Evolutionary conservation across 2,329 filamentous ascomycete genomes (phyloP).

Genomic region (Hortaea werneckii): DNA sequence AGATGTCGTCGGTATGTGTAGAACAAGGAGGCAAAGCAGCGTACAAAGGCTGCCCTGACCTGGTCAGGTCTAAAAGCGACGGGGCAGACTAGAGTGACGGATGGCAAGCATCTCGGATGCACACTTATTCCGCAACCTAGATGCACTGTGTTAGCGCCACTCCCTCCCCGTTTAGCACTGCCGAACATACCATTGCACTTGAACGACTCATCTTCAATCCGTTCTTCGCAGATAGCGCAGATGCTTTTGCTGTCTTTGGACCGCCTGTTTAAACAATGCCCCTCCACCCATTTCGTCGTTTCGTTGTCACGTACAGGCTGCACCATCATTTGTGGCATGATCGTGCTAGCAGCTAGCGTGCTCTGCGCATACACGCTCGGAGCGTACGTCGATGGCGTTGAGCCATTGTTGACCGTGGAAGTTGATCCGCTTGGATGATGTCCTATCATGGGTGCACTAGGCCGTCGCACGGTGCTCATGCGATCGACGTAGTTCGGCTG

Average conservation of each 20-base stretch:
- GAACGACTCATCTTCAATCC: slow-evolving; percentile 63
- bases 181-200: slow-evolving; percentile 48
- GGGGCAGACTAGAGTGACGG: slow-evolving; percentile 56
- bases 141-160: slow-evolving; percentile 4
- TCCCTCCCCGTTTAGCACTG: slow-evolving; percentile 1
- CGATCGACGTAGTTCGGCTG: slow-evolving; percentile 57
- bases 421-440: slow-evolving; percentile 55
- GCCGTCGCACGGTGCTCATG: slow-evolving; percentile 53
- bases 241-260: slow-evolving; percentile 48
- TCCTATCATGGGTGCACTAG: slow-evolving; percentile 42
- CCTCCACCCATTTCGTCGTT: slow-evolving; percentile 73
- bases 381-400: slow-evolving; percentile 47
- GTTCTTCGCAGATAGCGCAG: slow-evolving; percentile 69
- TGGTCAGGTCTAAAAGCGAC: slow-evolving; percentile 57
- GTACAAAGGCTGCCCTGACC: slow-evolving; percentile 56
- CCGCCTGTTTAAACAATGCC: slow-evolving; percentile 65
- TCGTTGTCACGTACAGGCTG: slow-evolving; percentile 71
- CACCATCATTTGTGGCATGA: slow-evolving; percentile 76
- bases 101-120: slow-evolving; percentile 50
- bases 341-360: slow-evolving; percentile 73
- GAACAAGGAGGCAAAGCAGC: slow-evolving; percentile 58
- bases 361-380: slow-evolving; percentile 78
- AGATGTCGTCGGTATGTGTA: slow-evolving; percentile 60
- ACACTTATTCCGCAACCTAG: slow-evolving; percentile 46
- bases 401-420: slow-evolving; percentile 44